Conservation (phyloP, 2,329 filamentous ascomycete genomes). For the Ophiostoma angusticollis region DNA sequence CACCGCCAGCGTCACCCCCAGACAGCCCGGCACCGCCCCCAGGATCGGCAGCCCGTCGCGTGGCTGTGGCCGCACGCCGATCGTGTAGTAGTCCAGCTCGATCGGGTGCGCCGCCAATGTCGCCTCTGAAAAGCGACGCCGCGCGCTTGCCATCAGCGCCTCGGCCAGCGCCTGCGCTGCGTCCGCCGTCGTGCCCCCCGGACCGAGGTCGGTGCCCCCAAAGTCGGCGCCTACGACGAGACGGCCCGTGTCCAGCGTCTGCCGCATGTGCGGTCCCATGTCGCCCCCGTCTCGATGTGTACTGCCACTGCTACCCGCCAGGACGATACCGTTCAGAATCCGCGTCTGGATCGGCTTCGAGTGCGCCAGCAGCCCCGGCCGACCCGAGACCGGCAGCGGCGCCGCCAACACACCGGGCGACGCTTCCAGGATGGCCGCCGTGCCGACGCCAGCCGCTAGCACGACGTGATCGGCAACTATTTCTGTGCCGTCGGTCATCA, state of each 20-base stretch:
- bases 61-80: conserved; percentile 18
- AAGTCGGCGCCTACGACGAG: conserved; percentile 17
- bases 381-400: conserved; percentile 15
- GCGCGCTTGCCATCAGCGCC: conserved; percentile 15
- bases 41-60: conserved; percentile 20
- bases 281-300: no score
- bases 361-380: conserved; percentile 20
- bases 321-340: conserved; percentile 15
- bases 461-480: conserved; percentile 19
- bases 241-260: conserved; percentile 19
- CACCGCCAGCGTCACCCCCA: conserved; percentile 19
- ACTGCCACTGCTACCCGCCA: no score
- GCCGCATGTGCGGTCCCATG: conserved; percentile 19
- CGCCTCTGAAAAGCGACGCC: conserved; percentile 11
- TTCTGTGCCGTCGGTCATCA: conserved; percentile 9
- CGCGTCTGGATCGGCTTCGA: conserved; percentile 15
- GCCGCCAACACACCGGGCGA: conserved; percentile 15
- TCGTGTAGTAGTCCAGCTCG: conserved; percentile 19
- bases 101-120: conserved; percentile 9
- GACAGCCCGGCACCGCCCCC: conserved; percentile 15
- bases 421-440: conserved; percentile 17
- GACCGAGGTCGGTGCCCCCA: conserved; percentile 13
- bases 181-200: conserved; percentile 11
- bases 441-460: conserved; percentile 19
- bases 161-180: conserved; percentile 11